Evolutionary conservation across 2,329 filamentous ascomycete species (phyloP), one percentile per base, ranked within the genome.

Genomic region (Epicoccum nigrum): DNA sequence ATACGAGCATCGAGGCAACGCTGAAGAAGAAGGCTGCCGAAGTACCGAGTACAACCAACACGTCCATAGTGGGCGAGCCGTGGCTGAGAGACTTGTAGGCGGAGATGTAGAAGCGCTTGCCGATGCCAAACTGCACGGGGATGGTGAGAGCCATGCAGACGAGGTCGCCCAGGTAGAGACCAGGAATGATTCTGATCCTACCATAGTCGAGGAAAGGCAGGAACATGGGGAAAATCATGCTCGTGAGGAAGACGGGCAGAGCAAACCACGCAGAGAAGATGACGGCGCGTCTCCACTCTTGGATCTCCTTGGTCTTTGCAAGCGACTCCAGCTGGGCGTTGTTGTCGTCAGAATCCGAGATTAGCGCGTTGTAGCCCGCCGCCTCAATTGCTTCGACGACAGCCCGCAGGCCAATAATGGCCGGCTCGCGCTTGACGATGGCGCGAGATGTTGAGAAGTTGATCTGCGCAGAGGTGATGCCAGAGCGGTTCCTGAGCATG

Each of bases 1-100:
- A 95, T 13, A 97, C 86, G 4, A 87, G 46, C 91, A 99, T 97
- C 13, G 91, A 85, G 39, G 90, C 85, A 61, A 92, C 77, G 71
- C 93, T 97, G 77, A 97, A 99, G 74, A 96, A 94, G 78, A 97
- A 99, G 16, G 94, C 94, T 17, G 92, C 88, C 0, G 92, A 96
- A 6, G 94, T 99, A 44, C 94, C 94, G 15, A 99, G 78, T 51
- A 96, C 90, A 45, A 99, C 90, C 17, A 99, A 81, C 1, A 97
- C 94, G 70, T 99, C 94, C 94, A 99, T 99, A 1, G 94, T 99
- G 0, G 94, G 93, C 4, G 92, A 89, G 16, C 86, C 84, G 71
- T 99, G 94, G 74, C 88, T 91, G 63, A 99, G 72, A 1, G 92
- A 96, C 71, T 95, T 96, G 76, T 84, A 97, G n/a, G 93, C 92